Percentiles rank a stretch among this genome's conserved stretches.
These are phyloP conservation scores for Polygonum aviculare DNA, from an alignment of 148 eudicot species.

Conservation along the genomic window DNA sequence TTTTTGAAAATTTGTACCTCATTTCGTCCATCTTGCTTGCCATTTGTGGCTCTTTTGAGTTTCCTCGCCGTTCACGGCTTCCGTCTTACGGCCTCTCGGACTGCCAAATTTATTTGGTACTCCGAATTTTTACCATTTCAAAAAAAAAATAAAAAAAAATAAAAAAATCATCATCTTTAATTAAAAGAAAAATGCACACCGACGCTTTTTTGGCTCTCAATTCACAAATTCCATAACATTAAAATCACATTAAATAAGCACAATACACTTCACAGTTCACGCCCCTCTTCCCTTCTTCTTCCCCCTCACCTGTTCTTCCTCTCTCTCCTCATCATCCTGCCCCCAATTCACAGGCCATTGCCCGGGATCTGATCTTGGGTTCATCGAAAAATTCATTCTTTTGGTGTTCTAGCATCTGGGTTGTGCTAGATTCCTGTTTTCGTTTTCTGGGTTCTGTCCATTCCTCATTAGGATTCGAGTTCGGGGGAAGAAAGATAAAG, in stretches of 20 bases:
- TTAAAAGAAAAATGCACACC: background rate
- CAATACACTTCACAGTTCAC: constrained; percentile 5
- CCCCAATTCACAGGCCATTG: background rate
- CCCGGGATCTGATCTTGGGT: constrained; percentile 3
- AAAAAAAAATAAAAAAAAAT: no score
- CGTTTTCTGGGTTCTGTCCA: background rate
- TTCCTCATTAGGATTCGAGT: background rate
- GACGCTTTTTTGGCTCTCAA: constrained; percentile 8
- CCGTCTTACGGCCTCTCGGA: no score
- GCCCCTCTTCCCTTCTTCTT: background rate
- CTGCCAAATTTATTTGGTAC: no score
- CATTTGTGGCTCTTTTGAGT: no score
- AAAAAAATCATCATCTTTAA: background rate
- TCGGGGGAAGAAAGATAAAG: background rate
- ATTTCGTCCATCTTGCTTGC: no score
- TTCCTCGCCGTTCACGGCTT: no score
- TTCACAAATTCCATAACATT: constrained; percentile 3
- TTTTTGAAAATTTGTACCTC: no score
- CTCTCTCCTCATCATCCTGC: background rate
- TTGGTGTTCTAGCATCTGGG: background rate
- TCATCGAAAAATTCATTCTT: background rate
- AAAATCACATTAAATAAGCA: constrained; percentile 2
- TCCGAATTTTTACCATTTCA: no score
- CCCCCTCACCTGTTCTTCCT: background rate
- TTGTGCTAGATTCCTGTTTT: background rate